Evolutionary conservation across 257 asterid genomes (phyloP).

Genomic region (Nicotiana tomentosiformis): DNA sequence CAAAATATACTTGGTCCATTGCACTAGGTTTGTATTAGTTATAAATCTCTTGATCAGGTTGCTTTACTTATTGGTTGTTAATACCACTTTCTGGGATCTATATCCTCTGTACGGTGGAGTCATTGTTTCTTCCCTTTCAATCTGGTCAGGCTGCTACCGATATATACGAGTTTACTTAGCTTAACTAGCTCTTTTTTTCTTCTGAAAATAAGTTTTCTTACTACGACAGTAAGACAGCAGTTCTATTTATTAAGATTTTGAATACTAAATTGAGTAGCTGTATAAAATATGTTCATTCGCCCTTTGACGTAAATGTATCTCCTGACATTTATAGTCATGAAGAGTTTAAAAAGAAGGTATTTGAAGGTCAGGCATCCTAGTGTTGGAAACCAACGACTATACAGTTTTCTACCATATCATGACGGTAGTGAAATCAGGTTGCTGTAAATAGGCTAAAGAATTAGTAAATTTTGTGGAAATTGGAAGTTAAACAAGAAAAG

Average conservation of each 20-base stretch:
- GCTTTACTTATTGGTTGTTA: not conserved
- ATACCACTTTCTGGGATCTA: not conserved
- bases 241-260: not conserved
- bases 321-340: not conserved
- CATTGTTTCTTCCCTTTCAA: not conserved
- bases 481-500: not conserved
- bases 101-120: not conserved
- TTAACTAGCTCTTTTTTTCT: not conserved
- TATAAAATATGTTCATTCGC: not conserved
- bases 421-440: not conserved
- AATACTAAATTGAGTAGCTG: not conserved
- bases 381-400: not conserved
- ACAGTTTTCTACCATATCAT: not conserved
- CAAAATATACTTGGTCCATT: not conserved
- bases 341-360: not conserved
- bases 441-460: not conserved
- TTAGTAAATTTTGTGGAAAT: not conserved
- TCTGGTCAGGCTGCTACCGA: not conserved
- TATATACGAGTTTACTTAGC: not conserved
- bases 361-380: not conserved
- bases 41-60: not conserved
- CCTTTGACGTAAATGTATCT: not conserved
- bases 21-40: not conserved
- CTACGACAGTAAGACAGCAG: not conserved
- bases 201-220: not conserved